Percentiles rank a stretch among this genome's conserved stretches.
Conservation (phyloP, 495 filamentous ascomycete species). For the Oidiodendron maius region DNA sequence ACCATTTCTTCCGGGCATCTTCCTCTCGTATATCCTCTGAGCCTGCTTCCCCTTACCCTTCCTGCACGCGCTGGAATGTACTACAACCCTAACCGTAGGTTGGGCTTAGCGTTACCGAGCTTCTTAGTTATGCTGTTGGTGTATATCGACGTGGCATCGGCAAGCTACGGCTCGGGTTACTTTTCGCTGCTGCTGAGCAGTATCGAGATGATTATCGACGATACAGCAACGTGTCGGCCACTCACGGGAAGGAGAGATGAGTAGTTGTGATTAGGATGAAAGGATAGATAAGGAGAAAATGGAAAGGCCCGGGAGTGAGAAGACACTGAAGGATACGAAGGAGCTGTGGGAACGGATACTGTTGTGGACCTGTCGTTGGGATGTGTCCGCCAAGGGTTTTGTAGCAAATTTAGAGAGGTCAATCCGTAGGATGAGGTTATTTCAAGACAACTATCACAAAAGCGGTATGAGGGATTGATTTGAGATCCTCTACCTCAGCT, state of each 20-base stretch:
- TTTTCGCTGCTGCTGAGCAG: constrained; percentile 75
- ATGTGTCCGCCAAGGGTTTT: no score
- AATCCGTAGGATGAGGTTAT: no score
- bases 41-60: constrained; percentile 87
- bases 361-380: constrained; percentile 96
- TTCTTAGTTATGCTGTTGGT: constrained; percentile 84
- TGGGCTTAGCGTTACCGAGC: constrained; percentile 86
- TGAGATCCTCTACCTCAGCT: no score
- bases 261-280: constrained; percentile 43
- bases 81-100: constrained; percentile 97
- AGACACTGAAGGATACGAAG: constrained; percentile 71
- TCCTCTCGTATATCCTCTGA: constrained; percentile 90
- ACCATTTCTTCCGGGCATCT: constrained; percentile 73
- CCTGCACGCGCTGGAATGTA: constrained; percentile 89
- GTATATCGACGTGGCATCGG: constrained; percentile 91
- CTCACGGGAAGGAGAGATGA: constrained; percentile 62
- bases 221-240: constrained; percentile 78
- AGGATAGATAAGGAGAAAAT: constrained; percentile 34
- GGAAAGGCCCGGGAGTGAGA: constrained; percentile 34
- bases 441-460: no score
- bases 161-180: constrained; percentile 81
- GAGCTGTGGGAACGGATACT: constrained; percentile 89
- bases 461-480: no score
- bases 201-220: constrained; percentile 88
- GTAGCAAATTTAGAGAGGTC: no score